These are phyloP conservation scores for Pharus latifolius DNA, from an alignment of 176 grass and related monocot genomes.

Conservation along the genomic window DNA sequence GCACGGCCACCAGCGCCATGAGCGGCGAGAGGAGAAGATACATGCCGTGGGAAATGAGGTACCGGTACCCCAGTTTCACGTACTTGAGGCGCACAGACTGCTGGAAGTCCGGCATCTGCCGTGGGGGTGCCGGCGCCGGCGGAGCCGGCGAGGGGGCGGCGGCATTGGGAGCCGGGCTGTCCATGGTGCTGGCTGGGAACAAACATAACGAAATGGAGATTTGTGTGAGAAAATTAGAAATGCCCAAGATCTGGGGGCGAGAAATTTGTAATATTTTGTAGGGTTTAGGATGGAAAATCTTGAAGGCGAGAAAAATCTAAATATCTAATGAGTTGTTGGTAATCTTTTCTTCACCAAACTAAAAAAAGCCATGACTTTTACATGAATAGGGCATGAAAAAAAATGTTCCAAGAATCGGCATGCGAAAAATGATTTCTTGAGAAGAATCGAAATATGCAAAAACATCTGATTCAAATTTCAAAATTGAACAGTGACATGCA, in stretches of 20 bases:
- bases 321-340: slow-evolving; percentile 5
- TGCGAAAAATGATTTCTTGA: no score
- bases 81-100: slow-evolving; percentile 96
- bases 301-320: background rate
- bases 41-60: slow-evolving; percentile 95
- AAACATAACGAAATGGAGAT: background rate
- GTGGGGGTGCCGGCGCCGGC: background rate
- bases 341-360: slow-evolving; percentile 3
- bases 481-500: no score
- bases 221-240: background rate
- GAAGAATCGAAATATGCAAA: no score
- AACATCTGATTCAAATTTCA: no score
- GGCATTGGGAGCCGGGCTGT: slow-evolving; percentile 18
- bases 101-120: slow-evolving; percentile 65
- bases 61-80: slow-evolving; percentile 91
- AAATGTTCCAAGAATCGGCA: background rate
- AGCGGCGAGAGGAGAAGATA: slow-evolving; percentile 76
- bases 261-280: background rate
- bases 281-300: background rate
- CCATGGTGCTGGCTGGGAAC: slow-evolving; percentile 7
- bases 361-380: background rate
- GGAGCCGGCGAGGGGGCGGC: background rate
- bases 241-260: slow-evolving; percentile 12
- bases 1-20: slow-evolving; percentile 55
- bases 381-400: background rate